Percentiles rank a stretch among this genome's conserved stretches.
Conservation (phyloP, 306 rosid genomes). For the Lathyrus tuberosus region DNA sequence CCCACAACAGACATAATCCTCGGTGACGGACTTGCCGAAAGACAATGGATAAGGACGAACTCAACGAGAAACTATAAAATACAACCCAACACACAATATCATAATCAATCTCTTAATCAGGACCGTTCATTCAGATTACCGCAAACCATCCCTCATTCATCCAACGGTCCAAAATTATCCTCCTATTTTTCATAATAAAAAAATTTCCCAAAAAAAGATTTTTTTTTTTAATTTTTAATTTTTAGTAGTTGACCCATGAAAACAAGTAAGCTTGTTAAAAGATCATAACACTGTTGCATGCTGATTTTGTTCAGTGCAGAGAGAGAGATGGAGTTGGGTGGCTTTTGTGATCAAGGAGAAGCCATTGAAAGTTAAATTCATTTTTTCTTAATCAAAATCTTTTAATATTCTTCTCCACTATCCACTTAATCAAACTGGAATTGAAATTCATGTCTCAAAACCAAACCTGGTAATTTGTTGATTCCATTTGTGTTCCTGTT, state of each 20-base stretch:
- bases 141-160: not conserved
- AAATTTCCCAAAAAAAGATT: not conserved
- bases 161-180: not conserved
- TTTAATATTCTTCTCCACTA: not conserved
- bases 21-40: conserved; percentile 69
- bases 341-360: conserved; percentile 46
- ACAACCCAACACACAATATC: not conserved
- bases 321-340: conserved; percentile 47
- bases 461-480: conserved; percentile 50
- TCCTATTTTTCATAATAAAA: not conserved
- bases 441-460: conserved; percentile 41
- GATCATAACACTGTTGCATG: conserved; percentile 54
- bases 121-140: not conserved
- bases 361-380: conserved; percentile 46
- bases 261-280: conserved; percentile 53
- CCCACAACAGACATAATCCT: conserved; percentile 51
- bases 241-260: conserved; percentile 45
- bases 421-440: conserved; percentile 32
- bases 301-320: conserved; percentile 33
- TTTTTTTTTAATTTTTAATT: not conserved
- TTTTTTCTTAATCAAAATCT: conserved; percentile 12
- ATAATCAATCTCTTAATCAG: fast-evolving
- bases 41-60: conserved; percentile 60
- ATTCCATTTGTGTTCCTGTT: conserved; percentile 38
- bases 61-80: not conserved